phyloP scores from a whole-genome alignment of 352 stramenopile genomes.

The Phytophthora sp. region DNA sequence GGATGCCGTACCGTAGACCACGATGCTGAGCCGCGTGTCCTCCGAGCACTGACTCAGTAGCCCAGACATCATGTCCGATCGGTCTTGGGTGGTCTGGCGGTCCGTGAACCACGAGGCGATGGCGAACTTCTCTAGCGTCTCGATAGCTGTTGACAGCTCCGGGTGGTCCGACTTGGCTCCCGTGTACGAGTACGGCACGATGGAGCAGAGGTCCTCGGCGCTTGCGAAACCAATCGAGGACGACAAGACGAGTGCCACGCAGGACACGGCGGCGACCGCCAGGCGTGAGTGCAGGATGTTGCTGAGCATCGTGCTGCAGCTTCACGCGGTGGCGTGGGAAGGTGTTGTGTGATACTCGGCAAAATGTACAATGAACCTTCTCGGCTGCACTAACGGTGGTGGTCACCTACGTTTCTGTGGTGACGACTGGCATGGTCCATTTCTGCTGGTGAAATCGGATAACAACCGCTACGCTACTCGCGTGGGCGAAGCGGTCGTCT shows the following conservation, averaged over 20 bases:
- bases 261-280: conserved; percentile 15
- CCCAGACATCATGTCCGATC: conserved; percentile 24
- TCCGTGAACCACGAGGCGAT: conserved; percentile 69
- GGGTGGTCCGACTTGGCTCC: conserved; percentile 43
- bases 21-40: conserved; percentile 47
- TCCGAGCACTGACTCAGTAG: conserved; percentile 39
- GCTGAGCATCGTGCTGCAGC: conserved; percentile 13
- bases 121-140: conserved; percentile 39
- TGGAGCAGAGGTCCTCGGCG: conserved; percentile 38
- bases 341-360: conserved; percentile 10
- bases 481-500: too few relatives aligned
- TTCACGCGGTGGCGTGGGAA: conserved; percentile 3
- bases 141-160: conserved; percentile 37
- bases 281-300: conserved; percentile 15
- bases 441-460: too few relatives aligned
- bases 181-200: conserved; percentile 31
- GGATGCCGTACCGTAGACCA: conserved; percentile 77
- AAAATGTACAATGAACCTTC: conserved; percentile 26
- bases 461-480: conserved; percentile 59
- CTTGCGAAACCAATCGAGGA: conserved; percentile 4
- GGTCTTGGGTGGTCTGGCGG: conserved; percentile 30
- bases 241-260: conserved; percentile 17
- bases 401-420: too few relatives aligned
- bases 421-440: too few relatives aligned
- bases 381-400: too few relatives aligned